These are phyloP conservation scores for Daedaleopsis sinensis DNA, from an alignment of 768 basidiomycete species.

Conservation along the genomic window DNA sequence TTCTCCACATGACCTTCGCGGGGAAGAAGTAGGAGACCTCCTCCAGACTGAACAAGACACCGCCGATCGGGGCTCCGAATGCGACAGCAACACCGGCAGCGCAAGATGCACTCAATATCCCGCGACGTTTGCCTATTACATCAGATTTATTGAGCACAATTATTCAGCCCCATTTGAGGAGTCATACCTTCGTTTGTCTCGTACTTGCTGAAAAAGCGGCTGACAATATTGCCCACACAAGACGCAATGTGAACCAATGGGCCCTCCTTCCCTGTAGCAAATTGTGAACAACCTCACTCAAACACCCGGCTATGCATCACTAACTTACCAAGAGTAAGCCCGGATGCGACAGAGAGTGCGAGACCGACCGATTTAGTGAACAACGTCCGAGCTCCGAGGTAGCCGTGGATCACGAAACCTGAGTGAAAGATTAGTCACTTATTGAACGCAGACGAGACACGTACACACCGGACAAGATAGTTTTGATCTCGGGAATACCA, in stretches of 20 bases:
- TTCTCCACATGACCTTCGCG: constrained; percentile 96
- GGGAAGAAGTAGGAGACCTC: constrained; percentile 98
- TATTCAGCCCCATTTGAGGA: not conserved
- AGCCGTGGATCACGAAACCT: constrained; percentile 98
- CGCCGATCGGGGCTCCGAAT: constrained; percentile 96
- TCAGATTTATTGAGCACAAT: not conserved
- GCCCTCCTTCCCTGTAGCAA: constrained; percentile 59
- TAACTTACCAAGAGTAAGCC: constrained; percentile 73
- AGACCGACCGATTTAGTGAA: constrained; percentile 91
- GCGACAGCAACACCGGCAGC: constrained; percentile 98
- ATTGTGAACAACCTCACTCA: not conserved
- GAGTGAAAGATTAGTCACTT: constrained; percentile 11
- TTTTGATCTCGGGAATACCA: constrained; percentile 97
- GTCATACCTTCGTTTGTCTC: constrained; percentile 86
- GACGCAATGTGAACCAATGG: constrained; percentile 92
- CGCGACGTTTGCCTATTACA: constrained; percentile 80
- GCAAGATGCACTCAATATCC: constrained; percentile 93
- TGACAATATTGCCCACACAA: constrained; percentile 92
- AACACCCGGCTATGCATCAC: constrained; percentile 11
- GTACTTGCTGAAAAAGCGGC: constrained; percentile 84
- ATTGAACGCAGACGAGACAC: constrained; percentile 3
- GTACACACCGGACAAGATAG: constrained; percentile 75
- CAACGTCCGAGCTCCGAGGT: constrained; percentile 87
- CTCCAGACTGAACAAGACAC: constrained; percentile 90
- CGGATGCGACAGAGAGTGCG: constrained; percentile 89